Conservation (phyloP, 371 early-diverging fungal species). For the Zancudomyces culisetae region DNA sequence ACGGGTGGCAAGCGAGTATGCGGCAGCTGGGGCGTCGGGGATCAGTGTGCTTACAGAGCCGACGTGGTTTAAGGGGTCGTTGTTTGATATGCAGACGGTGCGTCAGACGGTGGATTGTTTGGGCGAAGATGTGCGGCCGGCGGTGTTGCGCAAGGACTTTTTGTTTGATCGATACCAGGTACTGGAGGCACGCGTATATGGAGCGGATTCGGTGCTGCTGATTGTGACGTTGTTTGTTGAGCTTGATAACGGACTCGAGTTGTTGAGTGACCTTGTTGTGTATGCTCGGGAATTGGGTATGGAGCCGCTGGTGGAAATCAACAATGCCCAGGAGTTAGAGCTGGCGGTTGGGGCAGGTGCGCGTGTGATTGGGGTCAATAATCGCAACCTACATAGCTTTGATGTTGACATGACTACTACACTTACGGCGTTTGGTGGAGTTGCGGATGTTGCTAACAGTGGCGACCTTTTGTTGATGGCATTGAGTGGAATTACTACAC, state of each 20-base stretch:
- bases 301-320: conserved; percentile 96
- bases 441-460: conserved; percentile 34
- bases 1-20: conserved; percentile 65
- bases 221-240: conserved; percentile 90
- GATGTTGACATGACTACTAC: conserved; percentile 81
- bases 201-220: conserved; percentile 83
- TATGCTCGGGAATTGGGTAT: conserved; percentile 64
- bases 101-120: conserved; percentile 34
- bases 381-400: conserved; percentile 89
- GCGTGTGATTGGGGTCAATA: conserved; percentile 87
- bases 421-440: conserved; percentile 34
- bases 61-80: conserved; percentile 86
- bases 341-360: conserved; percentile 65
- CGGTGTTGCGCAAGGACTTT: conserved; percentile 89
- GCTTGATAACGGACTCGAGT: conserved; percentile 32
- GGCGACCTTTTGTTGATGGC: conserved; percentile 47
- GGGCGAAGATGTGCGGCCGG: conserved; percentile 38
- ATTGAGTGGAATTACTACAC: conserved; percentile 69
- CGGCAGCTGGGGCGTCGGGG: conserved; percentile 69
- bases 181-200: conserved; percentile 70
- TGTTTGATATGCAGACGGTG: conserved; percentile 74
- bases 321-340: conserved; percentile 72
- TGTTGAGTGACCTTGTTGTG: conserved; percentile 39
- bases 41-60: conserved; percentile 95
- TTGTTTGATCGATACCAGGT: conserved; percentile 92